A percentile compares a stretch with the other conserved stretches of the same genome.
Conservation (phyloP, 164 flowering plant genomes). For the Nymphaea colorata region DNA sequence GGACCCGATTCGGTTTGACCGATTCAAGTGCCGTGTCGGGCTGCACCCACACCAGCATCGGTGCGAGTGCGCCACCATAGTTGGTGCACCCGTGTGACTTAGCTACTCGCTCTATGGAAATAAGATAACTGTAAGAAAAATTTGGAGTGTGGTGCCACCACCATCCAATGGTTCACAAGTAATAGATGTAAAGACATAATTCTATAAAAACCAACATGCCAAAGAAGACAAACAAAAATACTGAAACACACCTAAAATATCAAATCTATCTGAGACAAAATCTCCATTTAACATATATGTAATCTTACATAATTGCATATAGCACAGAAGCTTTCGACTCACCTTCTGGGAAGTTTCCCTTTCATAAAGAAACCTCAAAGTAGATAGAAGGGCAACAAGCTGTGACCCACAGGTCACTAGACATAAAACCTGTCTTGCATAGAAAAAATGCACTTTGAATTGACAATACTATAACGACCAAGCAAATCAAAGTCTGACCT, state of each 20-base stretch:
- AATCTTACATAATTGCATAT: too few relatives aligned
- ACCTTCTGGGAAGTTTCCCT: constrained; percentile 72
- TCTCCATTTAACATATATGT: too few relatives aligned
- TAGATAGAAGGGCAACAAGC: constrained; percentile 61
- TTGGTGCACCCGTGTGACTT: too few relatives aligned
- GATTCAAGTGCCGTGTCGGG: too few relatives aligned
- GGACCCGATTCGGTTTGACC: too few relatives aligned
- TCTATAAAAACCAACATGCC: background rate
- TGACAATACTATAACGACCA: background rate
- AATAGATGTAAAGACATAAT: too few relatives aligned
- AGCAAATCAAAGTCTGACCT: constrained; percentile 34
- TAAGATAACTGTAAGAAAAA: too few relatives aligned
- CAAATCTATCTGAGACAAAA: background rate
- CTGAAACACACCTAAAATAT: background rate
- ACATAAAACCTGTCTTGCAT: constrained; percentile 3
- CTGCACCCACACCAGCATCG: too few relatives aligned
- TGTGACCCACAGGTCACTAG: constrained; percentile 88
- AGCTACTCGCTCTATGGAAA: too few relatives aligned
- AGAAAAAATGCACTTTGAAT: background rate
- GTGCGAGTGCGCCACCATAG: too few relatives aligned
- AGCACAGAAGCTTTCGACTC: background rate
- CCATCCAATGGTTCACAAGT: too few relatives aligned
- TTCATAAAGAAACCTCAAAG: constrained; percentile 64
- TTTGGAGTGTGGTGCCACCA: too few relatives aligned
- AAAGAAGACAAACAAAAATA: background rate